These are phyloP conservation scores for Margaritispora aquatica DNA, from an alignment of 495 filamentous ascomycete genomes.

Conservation along the genomic window DNA sequence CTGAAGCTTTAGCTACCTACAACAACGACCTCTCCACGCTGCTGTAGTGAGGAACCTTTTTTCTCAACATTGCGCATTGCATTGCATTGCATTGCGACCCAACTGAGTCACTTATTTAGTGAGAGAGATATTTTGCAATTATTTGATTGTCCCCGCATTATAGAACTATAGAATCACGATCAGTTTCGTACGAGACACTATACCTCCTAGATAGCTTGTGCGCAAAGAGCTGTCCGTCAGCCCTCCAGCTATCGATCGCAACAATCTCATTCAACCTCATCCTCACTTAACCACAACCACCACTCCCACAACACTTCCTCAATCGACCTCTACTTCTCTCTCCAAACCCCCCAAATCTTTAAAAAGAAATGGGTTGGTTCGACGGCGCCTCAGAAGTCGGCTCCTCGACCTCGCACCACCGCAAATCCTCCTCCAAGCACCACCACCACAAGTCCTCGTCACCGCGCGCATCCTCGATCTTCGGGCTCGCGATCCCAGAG, in stretches of 20 bases:
- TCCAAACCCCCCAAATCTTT: no score
- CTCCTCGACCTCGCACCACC: conserved; percentile 7
- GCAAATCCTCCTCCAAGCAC: conserved; percentile 1
- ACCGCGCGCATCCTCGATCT: conserved; percentile 10
- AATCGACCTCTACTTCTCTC: neutral
- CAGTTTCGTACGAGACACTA: no score
- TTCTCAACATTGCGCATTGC: neutral
- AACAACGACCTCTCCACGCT: neutral
- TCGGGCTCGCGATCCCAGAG: neutral
- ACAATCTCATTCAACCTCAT: neutral
- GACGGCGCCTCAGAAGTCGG: conserved; percentile 29
- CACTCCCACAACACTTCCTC: neutral
- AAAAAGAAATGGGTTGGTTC: conserved; percentile 43
- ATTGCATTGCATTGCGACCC: neutral
- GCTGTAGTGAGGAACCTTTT: neutral
- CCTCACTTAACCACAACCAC: neutral
- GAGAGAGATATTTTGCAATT: neutral
- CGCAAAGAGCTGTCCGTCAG: no score
- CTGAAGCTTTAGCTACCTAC: neutral
- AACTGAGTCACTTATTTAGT: neutral
- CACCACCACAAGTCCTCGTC: neutral
- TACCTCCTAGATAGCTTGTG: no score
- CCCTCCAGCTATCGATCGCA: no score
- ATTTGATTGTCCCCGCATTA: neutral
- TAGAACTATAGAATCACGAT: no score